Percentiles rank a stretch among this genome's conserved stretches.
phyloP scores from a whole-genome alignment of 139 green algal genomes.

The Spirogloea muscicola region DNA sequence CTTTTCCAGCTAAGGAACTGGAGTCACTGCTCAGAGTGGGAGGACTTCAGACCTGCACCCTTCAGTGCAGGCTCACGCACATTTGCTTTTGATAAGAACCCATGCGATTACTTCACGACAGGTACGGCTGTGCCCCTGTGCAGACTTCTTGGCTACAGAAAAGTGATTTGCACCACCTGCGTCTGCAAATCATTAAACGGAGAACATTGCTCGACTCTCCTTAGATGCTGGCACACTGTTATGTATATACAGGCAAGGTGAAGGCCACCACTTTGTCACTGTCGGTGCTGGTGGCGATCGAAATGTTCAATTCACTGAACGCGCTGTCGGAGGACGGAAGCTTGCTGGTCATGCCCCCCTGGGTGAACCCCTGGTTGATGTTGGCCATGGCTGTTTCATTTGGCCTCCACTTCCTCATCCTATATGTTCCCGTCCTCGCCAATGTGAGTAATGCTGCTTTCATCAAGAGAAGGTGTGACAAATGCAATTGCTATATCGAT shows the following conservation, averaged over 20 bases:
- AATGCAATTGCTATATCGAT: not conserved
- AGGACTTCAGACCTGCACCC: slow-evolving; percentile 47
- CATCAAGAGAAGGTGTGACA: too few relatives aligned
- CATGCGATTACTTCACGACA: slow-evolving; percentile 88
- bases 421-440: slow-evolving; percentile 86
- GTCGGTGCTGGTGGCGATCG: slow-evolving; percentile 93
- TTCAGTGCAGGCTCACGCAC: slow-evolving; percentile 57
- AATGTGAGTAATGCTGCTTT: too few relatives aligned
- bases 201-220: too few relatives aligned
- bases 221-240: too few relatives aligned
- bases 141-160: too few relatives aligned
- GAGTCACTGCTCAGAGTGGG: slow-evolving; percentile 82
- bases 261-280: slow-evolving; percentile 95
- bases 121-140: slow-evolving; percentile 27
- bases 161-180: too few relatives aligned
- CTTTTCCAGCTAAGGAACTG: slow-evolving; percentile 90
- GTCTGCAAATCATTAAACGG: too few relatives aligned
- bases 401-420: slow-evolving; percentile 90
- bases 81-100: slow-evolving; percentile 61
- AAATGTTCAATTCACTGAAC: slow-evolving; percentile 99
- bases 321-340: slow-evolving; percentile 89
- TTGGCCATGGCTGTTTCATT: slow-evolving; percentile 85
- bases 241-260: slow-evolving; percentile 31
- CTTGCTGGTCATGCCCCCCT: slow-evolving; percentile 67
- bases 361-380: slow-evolving; percentile 90